phyloP scores from a whole-genome alignment of 2,329 filamentous ascomycete species.

The Calonectria fujianensis region DNA sequence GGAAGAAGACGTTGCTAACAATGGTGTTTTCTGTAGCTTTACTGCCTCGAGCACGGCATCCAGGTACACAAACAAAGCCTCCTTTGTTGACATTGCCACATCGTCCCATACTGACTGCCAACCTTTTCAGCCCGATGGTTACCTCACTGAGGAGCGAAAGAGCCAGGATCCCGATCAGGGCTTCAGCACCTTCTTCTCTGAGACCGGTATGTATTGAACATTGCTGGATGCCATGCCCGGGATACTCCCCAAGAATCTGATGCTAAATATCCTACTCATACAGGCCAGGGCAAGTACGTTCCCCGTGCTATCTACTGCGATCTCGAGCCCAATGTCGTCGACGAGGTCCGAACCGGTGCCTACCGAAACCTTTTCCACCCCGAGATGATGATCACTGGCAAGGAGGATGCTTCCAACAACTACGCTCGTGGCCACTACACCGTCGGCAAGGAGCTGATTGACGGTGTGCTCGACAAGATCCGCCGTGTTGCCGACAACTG shows the following conservation, averaged over 20 bases:
- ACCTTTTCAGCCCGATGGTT: slow-evolving; percentile 89
- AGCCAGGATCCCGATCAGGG: slow-evolving; percentile 93
- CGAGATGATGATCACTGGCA: slow-evolving; percentile 99
- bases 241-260: neutral
- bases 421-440: slow-evolving; percentile 99
- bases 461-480: slow-evolving; percentile 98
- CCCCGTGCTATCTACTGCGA: slow-evolving; percentile 99
- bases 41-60: slow-evolving; percentile 99
- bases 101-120: slow-evolving; percentile 44
- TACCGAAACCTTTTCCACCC: slow-evolving; percentile 99
- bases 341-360: slow-evolving; percentile 97
- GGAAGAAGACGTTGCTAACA: slow-evolving; percentile 42
- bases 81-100: slow-evolving; percentile 47
- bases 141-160: slow-evolving; percentile 98
- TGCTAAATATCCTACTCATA: slow-evolving; percentile 41
- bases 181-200: slow-evolving; percentile 99
- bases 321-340: slow-evolving; percentile 99
- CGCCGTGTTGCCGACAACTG: slow-evolving; percentile 98
- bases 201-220: slow-evolving; percentile 83
- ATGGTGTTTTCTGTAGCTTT: slow-evolving; percentile 79
- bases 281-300: slow-evolving; percentile 99
- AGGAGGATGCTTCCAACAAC: slow-evolving; percentile 99
- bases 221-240: neutral
- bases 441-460: slow-evolving; percentile 99
- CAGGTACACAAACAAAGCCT: slow-evolving; percentile 78